These are phyloP conservation scores for Fusarium nanum DNA, from an alignment of 2,329 filamentous ascomycete species.

Conservation along the genomic window DNA sequence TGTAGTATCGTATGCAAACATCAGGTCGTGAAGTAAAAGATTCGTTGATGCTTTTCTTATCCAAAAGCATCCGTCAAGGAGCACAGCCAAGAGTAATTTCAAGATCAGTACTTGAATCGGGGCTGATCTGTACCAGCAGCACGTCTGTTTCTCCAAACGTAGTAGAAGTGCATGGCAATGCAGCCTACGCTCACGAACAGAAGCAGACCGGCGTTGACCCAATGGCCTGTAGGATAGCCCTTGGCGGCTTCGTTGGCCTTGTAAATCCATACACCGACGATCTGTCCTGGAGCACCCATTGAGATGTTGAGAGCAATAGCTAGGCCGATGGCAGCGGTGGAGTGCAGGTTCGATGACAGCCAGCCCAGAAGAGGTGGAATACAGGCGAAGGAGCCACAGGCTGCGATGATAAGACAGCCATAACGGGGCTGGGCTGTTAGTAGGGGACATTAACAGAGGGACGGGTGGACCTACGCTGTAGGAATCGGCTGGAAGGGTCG, in stretches of 20 bases:
- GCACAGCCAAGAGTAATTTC: accelerated
- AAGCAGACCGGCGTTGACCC: constrained; percentile 69
- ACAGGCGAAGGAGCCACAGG: constrained; percentile 72
- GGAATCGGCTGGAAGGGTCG: constrained; percentile 66
- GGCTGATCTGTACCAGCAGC: constrained; percentile 22
- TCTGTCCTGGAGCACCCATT: constrained; percentile 73
- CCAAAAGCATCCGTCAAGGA: too few species aligned
- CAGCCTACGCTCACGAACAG: constrained; percentile 68
- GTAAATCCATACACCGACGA: constrained; percentile 78
- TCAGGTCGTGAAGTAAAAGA: not conserved
- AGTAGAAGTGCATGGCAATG: constrained; percentile 64
- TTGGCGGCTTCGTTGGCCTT: constrained; percentile 67
- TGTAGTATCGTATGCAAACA: not conserved
- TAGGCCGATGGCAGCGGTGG: constrained; percentile 70
- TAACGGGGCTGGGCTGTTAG: constrained; percentile 60
- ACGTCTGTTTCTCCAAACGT: constrained; percentile 58
- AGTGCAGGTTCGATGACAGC: constrained; percentile 73
- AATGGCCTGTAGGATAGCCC: constrained; percentile 76
- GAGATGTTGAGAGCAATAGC: constrained; percentile 76
- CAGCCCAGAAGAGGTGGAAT: constrained; percentile 74
- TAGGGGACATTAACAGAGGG: accelerated
- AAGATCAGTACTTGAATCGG: constrained; percentile 37
- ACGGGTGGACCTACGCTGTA: constrained; percentile 52
- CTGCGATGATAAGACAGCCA: constrained; percentile 73
- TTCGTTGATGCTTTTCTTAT: not conserved